Conservation (phyloP, 2,329 filamentous ascomycete genomes). For the Penicillium sp. region DNA sequence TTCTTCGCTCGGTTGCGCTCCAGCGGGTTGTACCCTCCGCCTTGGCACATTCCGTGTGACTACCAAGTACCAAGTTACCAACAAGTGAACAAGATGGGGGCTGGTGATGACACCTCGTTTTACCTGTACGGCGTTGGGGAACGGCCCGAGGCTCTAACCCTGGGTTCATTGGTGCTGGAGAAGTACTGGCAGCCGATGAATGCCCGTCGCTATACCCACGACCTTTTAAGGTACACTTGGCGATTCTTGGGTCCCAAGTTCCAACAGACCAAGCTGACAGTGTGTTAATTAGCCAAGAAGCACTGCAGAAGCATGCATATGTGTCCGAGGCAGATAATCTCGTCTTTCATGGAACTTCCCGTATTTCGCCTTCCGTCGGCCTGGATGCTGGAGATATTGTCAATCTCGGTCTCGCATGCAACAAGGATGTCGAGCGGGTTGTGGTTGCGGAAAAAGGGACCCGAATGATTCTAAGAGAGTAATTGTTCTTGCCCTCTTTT, state of each 20-base stretch:
- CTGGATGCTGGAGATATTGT: constrained; percentile 25
- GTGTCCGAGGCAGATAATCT: constrained; percentile 19
- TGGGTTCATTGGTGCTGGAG: constrained; percentile 28
- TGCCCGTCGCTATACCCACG: constrained; percentile 29
- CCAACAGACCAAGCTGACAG: not conserved
- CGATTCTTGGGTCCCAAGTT: not conserved
- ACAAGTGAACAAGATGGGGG: constrained; percentile 6
- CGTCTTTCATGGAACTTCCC: constrained; percentile 21
- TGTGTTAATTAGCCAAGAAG: constrained; percentile 12
- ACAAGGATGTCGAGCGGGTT: constrained; percentile 24
- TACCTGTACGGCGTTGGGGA: constrained; percentile 30
- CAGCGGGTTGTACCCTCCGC: not conserved
- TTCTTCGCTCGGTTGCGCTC: not conserved
- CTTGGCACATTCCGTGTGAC: constrained; percentile 1
- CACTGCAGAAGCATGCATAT: constrained; percentile 20
- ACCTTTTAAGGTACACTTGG: constrained; percentile 18
- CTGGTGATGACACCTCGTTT: constrained; percentile 26
- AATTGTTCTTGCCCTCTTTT: not conserved
- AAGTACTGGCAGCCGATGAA: constrained; percentile 30
- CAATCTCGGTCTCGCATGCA: constrained; percentile 24
- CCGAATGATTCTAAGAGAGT: constrained; percentile 25
- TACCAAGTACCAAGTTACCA: too few relatives aligned
- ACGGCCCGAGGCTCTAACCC: constrained; percentile 27
- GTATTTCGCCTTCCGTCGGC: constrained; percentile 16
- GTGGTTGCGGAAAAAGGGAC: constrained; percentile 23